Conservation (phyloP, 495 filamentous ascomycete genomes). For the Neurospora hispaniola region DNA sequence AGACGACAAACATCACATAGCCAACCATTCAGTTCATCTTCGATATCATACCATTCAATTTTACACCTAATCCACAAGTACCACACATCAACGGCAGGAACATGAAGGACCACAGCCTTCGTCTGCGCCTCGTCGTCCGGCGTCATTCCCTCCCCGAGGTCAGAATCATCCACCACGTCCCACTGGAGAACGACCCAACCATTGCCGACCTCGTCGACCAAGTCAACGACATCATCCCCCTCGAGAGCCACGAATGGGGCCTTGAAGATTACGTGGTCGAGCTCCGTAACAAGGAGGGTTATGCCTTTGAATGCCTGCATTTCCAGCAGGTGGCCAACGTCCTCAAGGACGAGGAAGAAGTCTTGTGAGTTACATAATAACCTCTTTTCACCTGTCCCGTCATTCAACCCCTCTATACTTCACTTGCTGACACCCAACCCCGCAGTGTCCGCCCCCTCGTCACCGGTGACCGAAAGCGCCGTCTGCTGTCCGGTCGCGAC, state of each 20-base stretch:
- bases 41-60: neutral
- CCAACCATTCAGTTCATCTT: neutral
- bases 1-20: neutral
- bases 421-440: constrained; percentile 5
- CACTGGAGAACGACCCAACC: constrained; percentile 48
- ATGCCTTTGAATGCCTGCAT: constrained; percentile 81
- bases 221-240: constrained; percentile 70
- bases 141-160: constrained; percentile 71
- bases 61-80: neutral
- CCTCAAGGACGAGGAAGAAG: constrained; percentile 73
- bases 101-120: constrained; percentile 41
- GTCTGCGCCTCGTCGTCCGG: constrained; percentile 71
- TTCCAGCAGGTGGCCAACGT: constrained; percentile 62
- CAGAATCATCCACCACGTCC: constrained; percentile 61
- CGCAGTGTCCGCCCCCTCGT: constrained; percentile 71
- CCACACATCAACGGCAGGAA: constrained; percentile 4
- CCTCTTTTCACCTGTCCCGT: neutral
- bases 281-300: constrained; percentile 41
- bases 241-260: constrained; percentile 78
- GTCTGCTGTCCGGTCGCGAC: constrained; percentile 66
- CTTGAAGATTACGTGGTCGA: constrained; percentile 90
- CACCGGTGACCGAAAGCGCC: constrained; percentile 59
- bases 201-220: constrained; percentile 75
- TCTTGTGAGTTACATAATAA: constrained; percentile 62
- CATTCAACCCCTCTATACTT: constrained; percentile 1